phyloP scores from a whole-genome alignment of 805 yeast genomes.

The Lipomyces oligophaga region DNA sequence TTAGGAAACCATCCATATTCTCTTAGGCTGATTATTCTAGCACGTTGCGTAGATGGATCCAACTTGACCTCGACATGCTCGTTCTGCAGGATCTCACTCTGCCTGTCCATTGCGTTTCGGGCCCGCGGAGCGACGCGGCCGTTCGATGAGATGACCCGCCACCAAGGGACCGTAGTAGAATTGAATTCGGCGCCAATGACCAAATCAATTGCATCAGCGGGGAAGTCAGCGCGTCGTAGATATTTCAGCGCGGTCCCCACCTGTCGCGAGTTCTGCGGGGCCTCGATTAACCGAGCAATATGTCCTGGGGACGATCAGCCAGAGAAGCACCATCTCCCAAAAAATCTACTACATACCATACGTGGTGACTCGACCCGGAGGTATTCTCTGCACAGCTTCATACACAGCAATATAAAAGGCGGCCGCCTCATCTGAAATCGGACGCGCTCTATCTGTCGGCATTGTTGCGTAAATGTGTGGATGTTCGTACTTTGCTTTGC shows the following conservation, averaged over 20 bases:
- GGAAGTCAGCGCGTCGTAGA: constrained; percentile 32
- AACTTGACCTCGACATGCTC: constrained; percentile 45
- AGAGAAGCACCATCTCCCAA: background rate
- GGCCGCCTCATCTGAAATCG: constrained; percentile 44
- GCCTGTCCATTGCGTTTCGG: constrained; percentile 44
- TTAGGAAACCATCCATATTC: constrained; percentile 76
- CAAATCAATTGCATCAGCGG: background rate
- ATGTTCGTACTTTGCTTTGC: too few species aligned
- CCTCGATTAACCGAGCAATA: constrained; percentile 58
- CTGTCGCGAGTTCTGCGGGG: constrained; percentile 66
- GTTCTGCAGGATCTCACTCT: constrained; percentile 43
- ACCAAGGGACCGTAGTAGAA: constrained; percentile 61
- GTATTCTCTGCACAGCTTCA: constrained; percentile 50
- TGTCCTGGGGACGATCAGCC: constrained; percentile 44
- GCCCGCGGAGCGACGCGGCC: constrained; percentile 56
- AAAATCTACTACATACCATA: constrained; percentile 46
- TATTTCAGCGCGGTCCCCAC: constrained; percentile 70
- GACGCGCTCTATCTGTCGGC: too few species aligned
- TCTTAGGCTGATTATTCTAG: constrained; percentile 33
- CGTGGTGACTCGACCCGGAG: constrained; percentile 61
- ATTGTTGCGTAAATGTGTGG: too few species aligned
- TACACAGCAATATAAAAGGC: constrained; percentile 63
- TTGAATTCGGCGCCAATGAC: constrained; percentile 30
- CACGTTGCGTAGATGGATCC: constrained; percentile 41
- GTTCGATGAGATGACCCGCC: constrained; percentile 66